These are phyloP conservation scores for Spizellomyces sp. DNA, from an alignment of 192 early-diverging fungal genomes.

Conservation along the genomic window DNA sequence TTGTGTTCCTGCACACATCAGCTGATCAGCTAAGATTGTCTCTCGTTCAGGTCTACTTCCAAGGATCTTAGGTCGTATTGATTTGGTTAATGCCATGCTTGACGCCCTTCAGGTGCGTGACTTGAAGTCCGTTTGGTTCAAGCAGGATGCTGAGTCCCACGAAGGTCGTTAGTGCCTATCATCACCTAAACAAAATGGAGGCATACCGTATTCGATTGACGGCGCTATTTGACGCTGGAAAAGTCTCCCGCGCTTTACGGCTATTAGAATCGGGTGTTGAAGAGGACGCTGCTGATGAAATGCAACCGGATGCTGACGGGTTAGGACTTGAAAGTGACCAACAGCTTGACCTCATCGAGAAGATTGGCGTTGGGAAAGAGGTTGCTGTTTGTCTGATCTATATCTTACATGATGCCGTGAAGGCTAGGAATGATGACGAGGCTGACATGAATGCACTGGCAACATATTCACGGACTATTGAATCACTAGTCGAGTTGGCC, in stretches of 20 bases:
- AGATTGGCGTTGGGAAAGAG: slow-evolving; percentile 37
- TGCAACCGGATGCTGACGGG: slow-evolving; percentile 15
- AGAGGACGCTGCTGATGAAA: background rate
- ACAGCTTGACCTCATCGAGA: slow-evolving; percentile 23
- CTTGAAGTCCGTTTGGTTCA: background rate
- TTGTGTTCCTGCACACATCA: slow-evolving; percentile 18
- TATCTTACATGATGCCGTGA: slow-evolving; percentile 34
- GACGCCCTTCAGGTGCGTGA: slow-evolving; percentile 49
- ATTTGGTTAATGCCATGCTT: slow-evolving; percentile 51
- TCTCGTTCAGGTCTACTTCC: slow-evolving; percentile 36
- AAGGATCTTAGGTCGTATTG: slow-evolving; percentile 51
- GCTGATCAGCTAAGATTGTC: background rate
- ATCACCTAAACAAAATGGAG: slow-evolving; percentile 52
- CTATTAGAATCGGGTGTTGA: slow-evolving; percentile 34
- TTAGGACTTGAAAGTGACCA: slow-evolving; percentile 26
- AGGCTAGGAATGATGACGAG: slow-evolving; percentile 3
- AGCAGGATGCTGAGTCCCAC: too few relatives aligned
- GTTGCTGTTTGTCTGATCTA: slow-evolving; percentile 37
- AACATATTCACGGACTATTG: background rate
- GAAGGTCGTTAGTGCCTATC: slow-evolving; percentile 59
- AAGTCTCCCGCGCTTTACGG: slow-evolving; percentile 26
- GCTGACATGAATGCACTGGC: background rate
- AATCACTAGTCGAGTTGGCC: background rate
- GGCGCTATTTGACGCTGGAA: slow-evolving; percentile 50
- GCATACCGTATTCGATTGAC: slow-evolving; percentile 59